Conservation (phyloP, 169 alveolate genomes). For the Plasmodium cynomolgi region DNA sequence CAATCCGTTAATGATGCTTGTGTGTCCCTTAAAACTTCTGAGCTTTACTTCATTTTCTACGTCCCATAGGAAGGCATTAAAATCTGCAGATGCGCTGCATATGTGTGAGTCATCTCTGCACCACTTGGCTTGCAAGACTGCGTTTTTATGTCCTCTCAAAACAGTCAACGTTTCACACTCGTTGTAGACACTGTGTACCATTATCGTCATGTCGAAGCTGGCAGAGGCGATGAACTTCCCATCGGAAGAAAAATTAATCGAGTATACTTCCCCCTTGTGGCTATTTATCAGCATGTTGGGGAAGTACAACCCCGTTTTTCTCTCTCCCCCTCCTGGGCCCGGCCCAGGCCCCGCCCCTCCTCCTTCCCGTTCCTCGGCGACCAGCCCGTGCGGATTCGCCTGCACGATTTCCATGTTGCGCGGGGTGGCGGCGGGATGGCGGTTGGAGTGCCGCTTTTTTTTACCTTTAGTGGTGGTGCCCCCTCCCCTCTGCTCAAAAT, state of each 20-base stretch:
- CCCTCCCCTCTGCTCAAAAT: not conserved
- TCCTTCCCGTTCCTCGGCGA: not conserved
- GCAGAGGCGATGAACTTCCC: slow-evolving; percentile 89
- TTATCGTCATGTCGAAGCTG: slow-evolving; percentile 81
- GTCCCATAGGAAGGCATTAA: slow-evolving; percentile 88
- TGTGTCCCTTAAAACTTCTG: slow-evolving; percentile 79
- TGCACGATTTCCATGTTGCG: not conserved
- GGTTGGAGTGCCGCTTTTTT: not conserved
- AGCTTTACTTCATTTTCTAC: slow-evolving; percentile 82
- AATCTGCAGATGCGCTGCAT: slow-evolving; percentile 90
- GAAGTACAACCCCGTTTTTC: slow-evolving; percentile 48
- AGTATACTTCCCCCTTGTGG: slow-evolving; percentile 88
- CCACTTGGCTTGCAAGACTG: slow-evolving; percentile 90
- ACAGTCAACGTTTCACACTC: slow-evolving; percentile 88
- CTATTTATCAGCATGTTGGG: slow-evolving; percentile 87
- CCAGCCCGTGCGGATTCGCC: not conserved
- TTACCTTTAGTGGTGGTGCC: not conserved
- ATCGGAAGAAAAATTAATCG: slow-evolving; percentile 86
- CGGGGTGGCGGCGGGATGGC: not conserved
- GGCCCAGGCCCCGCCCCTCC: not conserved
- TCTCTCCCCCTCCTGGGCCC: slow-evolving; percentile 12
- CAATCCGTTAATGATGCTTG: slow-evolving; percentile 4
- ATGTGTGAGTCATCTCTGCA: slow-evolving; percentile 76
- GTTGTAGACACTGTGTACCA: slow-evolving; percentile 86
- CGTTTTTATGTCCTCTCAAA: slow-evolving; percentile 89